Evolutionary conservation across 2,329 filamentous ascomycete species (phyloP).

Genomic region (Thielaviopsis ethacetica): DNA sequence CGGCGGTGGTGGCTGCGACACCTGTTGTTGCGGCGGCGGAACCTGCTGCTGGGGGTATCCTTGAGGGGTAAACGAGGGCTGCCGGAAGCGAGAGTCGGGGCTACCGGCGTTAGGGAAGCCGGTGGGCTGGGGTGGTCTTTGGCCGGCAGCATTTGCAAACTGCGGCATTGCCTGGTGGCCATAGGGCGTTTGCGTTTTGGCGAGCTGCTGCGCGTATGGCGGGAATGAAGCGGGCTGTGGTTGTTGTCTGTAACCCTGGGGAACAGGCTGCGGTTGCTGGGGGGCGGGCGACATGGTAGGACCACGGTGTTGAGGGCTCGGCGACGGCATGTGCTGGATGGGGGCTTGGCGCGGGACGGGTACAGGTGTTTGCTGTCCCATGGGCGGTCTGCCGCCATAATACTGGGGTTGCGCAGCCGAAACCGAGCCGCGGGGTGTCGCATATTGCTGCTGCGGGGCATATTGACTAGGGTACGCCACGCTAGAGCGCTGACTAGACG

Average conservation of each 20-base stretch:
- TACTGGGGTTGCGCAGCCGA: constrained; percentile 7
- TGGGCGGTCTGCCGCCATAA: constrained; percentile 7
- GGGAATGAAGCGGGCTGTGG: constrained; percentile 19
- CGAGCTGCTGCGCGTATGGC: constrained; percentile 35
- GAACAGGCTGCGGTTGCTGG: constrained; percentile 18
- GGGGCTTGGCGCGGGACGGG: constrained; percentile 9
- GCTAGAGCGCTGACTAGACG: constrained; percentile 15
- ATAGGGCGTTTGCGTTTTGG: constrained; percentile 35
- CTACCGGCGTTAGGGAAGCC: constrained; percentile 26
- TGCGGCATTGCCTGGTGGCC: constrained; percentile 33
- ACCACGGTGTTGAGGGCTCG: constrained; percentile 8
- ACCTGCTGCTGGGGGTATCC: constrained; percentile 20
- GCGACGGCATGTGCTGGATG: constrained; percentile 9
- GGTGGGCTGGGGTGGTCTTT: constrained; percentile 6
- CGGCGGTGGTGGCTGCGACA: constrained; percentile 6
- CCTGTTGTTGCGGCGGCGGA: constrained; percentile 9
- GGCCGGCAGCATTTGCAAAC: constrained; percentile 19
- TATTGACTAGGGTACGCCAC: constrained; percentile 28
- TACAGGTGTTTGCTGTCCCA: constrained; percentile 9
- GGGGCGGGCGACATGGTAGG: constrained; percentile 20
- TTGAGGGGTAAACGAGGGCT: constrained; percentile 19
- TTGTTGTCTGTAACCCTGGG: constrained; percentile 18
- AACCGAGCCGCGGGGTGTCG: constrained; percentile 4
- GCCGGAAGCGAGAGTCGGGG: constrained; percentile 26
- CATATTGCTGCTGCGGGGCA: constrained; percentile 2